These are phyloP conservation scores for Boletus subparvulus DNA, from an alignment of 768 basidiomycete species.

Conservation along the genomic window DNA sequence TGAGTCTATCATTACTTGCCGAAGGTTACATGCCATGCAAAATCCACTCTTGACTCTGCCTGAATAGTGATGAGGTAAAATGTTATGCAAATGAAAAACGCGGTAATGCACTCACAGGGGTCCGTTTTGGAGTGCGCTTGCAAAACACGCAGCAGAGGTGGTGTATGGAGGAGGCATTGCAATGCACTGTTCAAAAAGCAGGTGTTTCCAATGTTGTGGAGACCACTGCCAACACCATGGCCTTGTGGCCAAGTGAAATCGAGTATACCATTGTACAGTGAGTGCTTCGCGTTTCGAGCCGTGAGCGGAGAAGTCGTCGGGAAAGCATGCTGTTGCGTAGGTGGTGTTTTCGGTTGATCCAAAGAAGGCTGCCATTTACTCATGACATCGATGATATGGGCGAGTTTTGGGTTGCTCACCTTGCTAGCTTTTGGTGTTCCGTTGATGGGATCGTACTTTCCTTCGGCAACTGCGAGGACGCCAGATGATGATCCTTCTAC, in stretches of 20 bases:
- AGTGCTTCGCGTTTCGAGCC: slow-evolving; percentile 30
- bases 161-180: slow-evolving; percentile 91
- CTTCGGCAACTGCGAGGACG: slow-evolving; percentile 64
- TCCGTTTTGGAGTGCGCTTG: slow-evolving; percentile 46
- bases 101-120: slow-evolving; percentile 51
- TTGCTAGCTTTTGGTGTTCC: slow-evolving; percentile 54
- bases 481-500: slow-evolving; percentile 83
- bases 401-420: slow-evolving; percentile 35
- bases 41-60: slow-evolving; percentile 50
- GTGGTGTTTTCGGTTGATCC: slow-evolving; percentile 25
- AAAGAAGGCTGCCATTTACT: slow-evolving; percentile 6
- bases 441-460: slow-evolving; percentile 83
- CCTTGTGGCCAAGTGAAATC: slow-evolving; percentile 62
- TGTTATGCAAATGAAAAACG: background rate
- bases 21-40: slow-evolving; percentile 80
- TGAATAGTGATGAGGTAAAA: slow-evolving; percentile 21
- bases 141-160: slow-evolving; percentile 73
- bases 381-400: slow-evolving; percentile 2
- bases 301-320: slow-evolving; percentile 29
- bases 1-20: slow-evolving; percentile 53
- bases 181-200: slow-evolving; percentile 95
- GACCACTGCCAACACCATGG: slow-evolving; percentile 54
- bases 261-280: slow-evolving; percentile 53
- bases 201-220: slow-evolving; percentile 88
- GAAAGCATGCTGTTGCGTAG: slow-evolving; percentile 27